Evolutionary conservation across 768 basidiomycete species (phyloP).

Genomic region (Leccinum variicolor): DNA sequence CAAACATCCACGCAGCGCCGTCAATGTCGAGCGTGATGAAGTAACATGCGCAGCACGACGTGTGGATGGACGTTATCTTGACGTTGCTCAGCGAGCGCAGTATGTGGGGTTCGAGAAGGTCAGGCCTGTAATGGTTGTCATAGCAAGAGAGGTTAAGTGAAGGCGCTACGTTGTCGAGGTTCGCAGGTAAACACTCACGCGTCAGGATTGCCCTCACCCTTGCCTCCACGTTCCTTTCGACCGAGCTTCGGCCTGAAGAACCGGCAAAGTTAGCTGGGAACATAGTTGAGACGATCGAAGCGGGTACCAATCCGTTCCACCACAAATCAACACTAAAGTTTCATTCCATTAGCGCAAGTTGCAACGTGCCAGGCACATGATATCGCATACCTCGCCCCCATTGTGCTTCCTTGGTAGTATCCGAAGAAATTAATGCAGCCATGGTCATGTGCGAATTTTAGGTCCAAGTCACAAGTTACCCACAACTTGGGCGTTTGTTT

Average conservation of each 20-base stretch:
- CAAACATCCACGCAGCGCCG: conserved; percentile 88
- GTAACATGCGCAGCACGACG: conserved; percentile 75
- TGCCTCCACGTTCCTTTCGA: conserved; percentile 61
- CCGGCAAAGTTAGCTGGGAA: conserved; percentile 8
- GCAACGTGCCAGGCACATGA: conserved; percentile 7
- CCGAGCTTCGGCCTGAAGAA: conserved; percentile 68
- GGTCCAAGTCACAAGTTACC: conserved; percentile 17
- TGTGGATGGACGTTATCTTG: conserved; percentile 66
- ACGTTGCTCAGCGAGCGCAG: conserved; percentile 85
- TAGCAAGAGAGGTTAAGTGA: not conserved
- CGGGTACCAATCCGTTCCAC: conserved; percentile 80
- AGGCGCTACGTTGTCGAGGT: conserved; percentile 1
- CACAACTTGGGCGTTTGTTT: conserved; percentile 12
- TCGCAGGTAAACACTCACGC: conserved; percentile 23
- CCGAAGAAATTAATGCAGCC: conserved; percentile 25
- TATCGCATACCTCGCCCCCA: conserved; percentile 42
- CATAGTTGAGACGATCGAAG: not conserved
- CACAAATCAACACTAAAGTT: conserved; percentile 70
- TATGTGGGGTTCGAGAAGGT: conserved; percentile 86
- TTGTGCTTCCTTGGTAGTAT: conserved; percentile 30
- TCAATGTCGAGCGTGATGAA: conserved; percentile 69
- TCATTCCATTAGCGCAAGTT: conserved; percentile 12
- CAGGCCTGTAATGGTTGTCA: conserved; percentile 49
- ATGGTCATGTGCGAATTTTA: conserved; percentile 29
- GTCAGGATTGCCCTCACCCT: conserved; percentile 40